A percentile compares a stretch with the other conserved stretches of the same genome.
Conservation (phyloP, 2,329 filamentous ascomycete genomes). For the Colletotrichum agaves region DNA sequence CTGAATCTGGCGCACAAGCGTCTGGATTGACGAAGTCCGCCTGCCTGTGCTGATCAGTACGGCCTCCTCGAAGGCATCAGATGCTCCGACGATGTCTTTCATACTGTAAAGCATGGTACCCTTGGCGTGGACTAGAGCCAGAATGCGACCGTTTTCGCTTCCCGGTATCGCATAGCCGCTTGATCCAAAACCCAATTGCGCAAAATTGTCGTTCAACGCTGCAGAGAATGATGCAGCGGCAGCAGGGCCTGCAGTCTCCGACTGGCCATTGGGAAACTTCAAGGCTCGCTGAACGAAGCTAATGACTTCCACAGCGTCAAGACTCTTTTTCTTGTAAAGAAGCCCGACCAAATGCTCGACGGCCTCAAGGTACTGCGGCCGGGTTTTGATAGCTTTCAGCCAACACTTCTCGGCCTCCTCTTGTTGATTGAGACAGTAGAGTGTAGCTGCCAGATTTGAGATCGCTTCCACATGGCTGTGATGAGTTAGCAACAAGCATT, state of each 20-base stretch:
- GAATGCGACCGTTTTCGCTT: slow-evolving; percentile 89
- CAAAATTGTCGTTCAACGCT: slow-evolving; percentile 38
- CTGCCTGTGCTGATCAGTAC: slow-evolving; percentile 88
- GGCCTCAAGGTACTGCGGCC: slow-evolving; percentile 92
- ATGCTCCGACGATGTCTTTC: slow-evolving; percentile 83
- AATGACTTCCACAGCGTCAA: slow-evolving; percentile 89
- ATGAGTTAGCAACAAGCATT: slow-evolving; percentile 23
- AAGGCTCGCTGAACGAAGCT: slow-evolving; percentile 83
- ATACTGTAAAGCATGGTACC: slow-evolving; percentile 97
- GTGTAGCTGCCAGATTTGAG: slow-evolving; percentile 90
- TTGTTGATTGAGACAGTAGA: slow-evolving; percentile 84
- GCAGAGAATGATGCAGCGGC: neutral
- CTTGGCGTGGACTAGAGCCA: slow-evolving; percentile 95
- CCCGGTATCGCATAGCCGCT: slow-evolving; percentile 89
- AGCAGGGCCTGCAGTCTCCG: slow-evolving; percentile 50
- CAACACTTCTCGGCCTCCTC: slow-evolving; percentile 88
- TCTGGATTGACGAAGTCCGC: slow-evolving; percentile 75
- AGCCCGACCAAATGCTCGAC: slow-evolving; percentile 93
- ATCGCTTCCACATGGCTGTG: slow-evolving; percentile 87
- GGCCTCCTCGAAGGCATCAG: slow-evolving; percentile 92
- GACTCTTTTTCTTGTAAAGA: slow-evolving; percentile 83
- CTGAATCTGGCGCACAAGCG: slow-evolving; percentile 83
- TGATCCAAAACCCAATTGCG: slow-evolving; percentile 53
- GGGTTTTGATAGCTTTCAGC: slow-evolving; percentile 83
- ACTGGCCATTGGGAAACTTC: slow-evolving; percentile 6